phyloP scores from a whole-genome alignment of 2,329 filamentous ascomycete species.

The Phialemoniopsis sp. region DNA sequence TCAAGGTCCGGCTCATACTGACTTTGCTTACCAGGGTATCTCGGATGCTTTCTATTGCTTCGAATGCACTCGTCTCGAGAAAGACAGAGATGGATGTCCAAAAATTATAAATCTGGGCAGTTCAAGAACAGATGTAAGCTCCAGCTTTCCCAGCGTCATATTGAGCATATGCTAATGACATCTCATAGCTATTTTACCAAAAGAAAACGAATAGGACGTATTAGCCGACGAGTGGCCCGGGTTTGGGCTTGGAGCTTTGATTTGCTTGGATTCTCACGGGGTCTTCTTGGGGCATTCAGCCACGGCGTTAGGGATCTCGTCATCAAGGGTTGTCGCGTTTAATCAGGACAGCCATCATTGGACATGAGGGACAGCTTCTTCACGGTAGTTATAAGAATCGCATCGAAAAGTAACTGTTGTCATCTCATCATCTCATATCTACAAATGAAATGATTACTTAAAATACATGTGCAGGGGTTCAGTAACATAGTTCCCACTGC shows the following conservation, averaged over 20 bases:
- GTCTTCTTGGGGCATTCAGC: not conserved
- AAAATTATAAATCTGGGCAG: constrained; percentile 99
- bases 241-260: constrained; percentile 32
- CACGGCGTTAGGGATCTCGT: too few relatives aligned
- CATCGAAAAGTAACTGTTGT: not conserved
- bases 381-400: too few relatives aligned
- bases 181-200: constrained; percentile 55
- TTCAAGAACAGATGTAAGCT: constrained; percentile 82
- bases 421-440: not conserved
- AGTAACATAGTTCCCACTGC: too few relatives aligned
- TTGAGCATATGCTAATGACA: constrained; percentile 17
- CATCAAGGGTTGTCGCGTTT: too few relatives aligned
- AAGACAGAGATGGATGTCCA: constrained; percentile 94
- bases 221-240: constrained; percentile 45
- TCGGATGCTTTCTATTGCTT: constrained; percentile 99
- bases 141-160: constrained; percentile 1
- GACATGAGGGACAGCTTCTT: too few relatives aligned
- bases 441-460: not conserved
- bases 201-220: constrained; percentile 63
- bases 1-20: too few relatives aligned
- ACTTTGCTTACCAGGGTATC: constrained; percentile 58
- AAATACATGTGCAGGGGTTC: too few relatives aligned
- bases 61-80: constrained; percentile 94
- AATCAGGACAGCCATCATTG: too few relatives aligned
- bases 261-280: not conserved